Conservation (phyloP, 2,329 filamentous ascomycete genomes). For the Alternaria atra region DNA sequence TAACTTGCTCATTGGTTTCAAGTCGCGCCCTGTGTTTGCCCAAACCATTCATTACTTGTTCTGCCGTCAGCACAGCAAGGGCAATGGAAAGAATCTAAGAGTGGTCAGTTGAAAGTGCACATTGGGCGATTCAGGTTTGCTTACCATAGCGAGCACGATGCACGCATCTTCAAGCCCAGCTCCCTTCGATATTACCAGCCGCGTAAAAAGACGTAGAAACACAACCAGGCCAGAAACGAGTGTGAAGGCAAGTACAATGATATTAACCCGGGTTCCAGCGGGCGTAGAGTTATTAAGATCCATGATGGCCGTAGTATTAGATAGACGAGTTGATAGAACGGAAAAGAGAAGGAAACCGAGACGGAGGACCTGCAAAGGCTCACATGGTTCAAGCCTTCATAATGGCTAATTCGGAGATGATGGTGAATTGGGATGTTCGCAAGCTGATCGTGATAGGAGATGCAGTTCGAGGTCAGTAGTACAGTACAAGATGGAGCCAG, state of each 20-base stretch:
- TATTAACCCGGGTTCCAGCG: slow-evolving; percentile 43
- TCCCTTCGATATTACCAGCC: slow-evolving; percentile 34
- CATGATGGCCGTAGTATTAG: slow-evolving; percentile 9
- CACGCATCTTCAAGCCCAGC: slow-evolving; percentile 42
- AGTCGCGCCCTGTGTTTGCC: slow-evolving; percentile 34
- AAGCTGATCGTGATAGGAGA: slow-evolving; percentile 2
- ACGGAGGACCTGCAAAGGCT: not conserved
- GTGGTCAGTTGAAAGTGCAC: slow-evolving; percentile 12
- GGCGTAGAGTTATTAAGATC: slow-evolving; percentile 29
- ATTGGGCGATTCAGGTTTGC: not conserved
- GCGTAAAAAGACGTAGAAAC: slow-evolving; percentile 44
- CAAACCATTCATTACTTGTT: slow-evolving; percentile 45
- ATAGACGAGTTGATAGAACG: slow-evolving; percentile 8
- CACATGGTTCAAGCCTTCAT: slow-evolving; percentile 11
- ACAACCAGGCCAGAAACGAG: slow-evolving; percentile 41
- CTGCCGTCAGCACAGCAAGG: slow-evolving; percentile 36
- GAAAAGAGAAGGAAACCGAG: slow-evolving; percentile 9
- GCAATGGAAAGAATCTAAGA: slow-evolving; percentile 37
- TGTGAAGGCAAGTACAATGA: slow-evolving; percentile 43
- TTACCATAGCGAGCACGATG: slow-evolving; percentile 46
- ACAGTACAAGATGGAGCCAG: not conserved
- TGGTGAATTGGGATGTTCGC: not conserved
- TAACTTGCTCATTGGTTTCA: slow-evolving; percentile 14
- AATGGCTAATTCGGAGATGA: not conserved
- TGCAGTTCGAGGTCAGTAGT: slow-evolving; percentile 1